phyloP scores from a whole-genome alignment of 2,329 filamentous ascomycete species.

The Verticillium tricorpus region DNA sequence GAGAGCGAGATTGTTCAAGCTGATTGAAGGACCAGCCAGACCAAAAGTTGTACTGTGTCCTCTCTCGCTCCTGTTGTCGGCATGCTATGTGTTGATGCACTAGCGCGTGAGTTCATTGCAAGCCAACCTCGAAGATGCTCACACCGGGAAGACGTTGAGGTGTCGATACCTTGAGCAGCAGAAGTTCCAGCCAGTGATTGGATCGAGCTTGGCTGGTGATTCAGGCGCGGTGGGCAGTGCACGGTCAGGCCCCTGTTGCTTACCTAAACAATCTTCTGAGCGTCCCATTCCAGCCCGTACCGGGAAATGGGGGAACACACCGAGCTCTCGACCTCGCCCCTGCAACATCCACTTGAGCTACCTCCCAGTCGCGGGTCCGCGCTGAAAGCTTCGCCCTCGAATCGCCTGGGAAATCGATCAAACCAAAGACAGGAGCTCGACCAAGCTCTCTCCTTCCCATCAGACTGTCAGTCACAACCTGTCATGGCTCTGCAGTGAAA shows the following conservation, averaged over 20 bases:
- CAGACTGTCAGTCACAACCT: not conserved
- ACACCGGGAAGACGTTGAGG: no score
- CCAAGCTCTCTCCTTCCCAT: not conserved
- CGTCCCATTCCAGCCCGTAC: not conserved
- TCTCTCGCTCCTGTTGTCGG: no score
- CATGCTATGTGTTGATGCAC: no score
- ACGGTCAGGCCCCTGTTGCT: not conserved
- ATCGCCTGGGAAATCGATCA: not conserved
- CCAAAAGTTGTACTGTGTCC: no score
- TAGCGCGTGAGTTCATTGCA: no score
- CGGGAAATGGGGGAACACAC: not conserved
- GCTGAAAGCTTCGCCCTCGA: not conserved
- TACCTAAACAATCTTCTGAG: not conserved
- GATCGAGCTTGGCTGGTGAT: no score
- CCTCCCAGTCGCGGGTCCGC: not conserved
- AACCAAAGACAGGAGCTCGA: not conserved
- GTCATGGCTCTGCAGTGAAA: not conserved
- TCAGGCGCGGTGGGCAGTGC: no score
- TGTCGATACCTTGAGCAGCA: no score
- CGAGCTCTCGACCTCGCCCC: not conserved
- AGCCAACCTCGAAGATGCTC: no score
- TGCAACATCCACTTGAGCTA: not conserved
- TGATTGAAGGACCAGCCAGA: no score
- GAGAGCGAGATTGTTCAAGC: no score
- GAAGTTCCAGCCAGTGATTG: no score